Conservation (phyloP, 352 stramenopile genomes). For the Synura sp. region DNA sequence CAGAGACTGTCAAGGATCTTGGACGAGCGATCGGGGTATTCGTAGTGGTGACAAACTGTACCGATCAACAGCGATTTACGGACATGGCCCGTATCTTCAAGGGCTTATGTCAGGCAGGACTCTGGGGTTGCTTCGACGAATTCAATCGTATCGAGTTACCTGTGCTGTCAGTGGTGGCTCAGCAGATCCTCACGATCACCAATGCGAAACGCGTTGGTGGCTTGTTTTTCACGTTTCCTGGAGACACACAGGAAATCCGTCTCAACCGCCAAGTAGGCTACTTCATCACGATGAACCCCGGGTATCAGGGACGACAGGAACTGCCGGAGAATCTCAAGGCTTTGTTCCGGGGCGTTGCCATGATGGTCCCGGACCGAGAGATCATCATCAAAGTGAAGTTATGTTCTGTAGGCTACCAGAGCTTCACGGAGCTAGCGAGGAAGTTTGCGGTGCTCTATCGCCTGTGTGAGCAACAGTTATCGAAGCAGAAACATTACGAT, state of each 20-base stretch:
- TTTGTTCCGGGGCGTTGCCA: constrained; percentile 74
- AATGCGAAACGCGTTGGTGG: constrained; percentile 76
- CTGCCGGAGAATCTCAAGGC: constrained; percentile 67
- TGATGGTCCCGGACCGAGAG: constrained; percentile 85
- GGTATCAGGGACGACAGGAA: constrained; percentile 79
- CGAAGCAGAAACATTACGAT: constrained; percentile 84
- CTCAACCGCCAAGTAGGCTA: constrained; percentile 75
- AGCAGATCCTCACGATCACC: constrained; percentile 77
- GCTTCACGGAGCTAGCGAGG: constrained; percentile 77
- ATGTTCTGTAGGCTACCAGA: constrained; percentile 78
- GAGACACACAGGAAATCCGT: constrained; percentile 76
- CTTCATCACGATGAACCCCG: constrained; percentile 91
- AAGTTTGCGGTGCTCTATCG: constrained; percentile 86
- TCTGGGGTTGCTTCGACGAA: constrained; percentile 95
- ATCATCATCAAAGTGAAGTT: constrained; percentile 89
- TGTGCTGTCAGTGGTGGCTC: constrained; percentile 76
- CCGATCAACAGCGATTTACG: constrained; percentile 81
- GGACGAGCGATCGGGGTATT: constrained; percentile 80
- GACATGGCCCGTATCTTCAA: constrained; percentile 86
- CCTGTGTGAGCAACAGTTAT: constrained; percentile 81
- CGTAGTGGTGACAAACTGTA: constrained; percentile 82
- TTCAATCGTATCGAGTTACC: constrained; percentile 94
- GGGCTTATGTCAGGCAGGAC: constrained; percentile 71
- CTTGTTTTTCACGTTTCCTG: constrained; percentile 79
- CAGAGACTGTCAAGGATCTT: constrained; percentile 74